Evolutionary conservation across 768 basidiomycete genomes (phyloP).

Genomic region (Suillus variegatus): DNA sequence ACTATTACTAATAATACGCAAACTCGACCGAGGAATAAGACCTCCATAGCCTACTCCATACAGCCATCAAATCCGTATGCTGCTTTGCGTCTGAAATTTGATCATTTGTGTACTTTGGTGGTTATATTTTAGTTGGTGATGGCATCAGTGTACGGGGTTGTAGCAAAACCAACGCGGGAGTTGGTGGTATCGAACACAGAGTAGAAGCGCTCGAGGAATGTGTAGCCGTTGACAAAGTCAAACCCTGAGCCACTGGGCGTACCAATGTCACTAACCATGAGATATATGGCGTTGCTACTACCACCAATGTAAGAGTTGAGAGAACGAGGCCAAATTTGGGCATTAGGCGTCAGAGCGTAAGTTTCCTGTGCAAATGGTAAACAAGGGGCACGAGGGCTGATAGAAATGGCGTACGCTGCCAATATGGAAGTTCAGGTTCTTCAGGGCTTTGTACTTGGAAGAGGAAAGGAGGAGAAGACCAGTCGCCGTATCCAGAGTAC

Average conservation of each 20-base stretch:
- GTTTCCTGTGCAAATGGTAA: slow-evolving; percentile 18
- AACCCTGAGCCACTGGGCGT: slow-evolving; percentile 44
- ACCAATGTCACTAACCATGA: slow-evolving; percentile 41
- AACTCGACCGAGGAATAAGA: not conserved
- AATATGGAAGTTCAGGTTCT: slow-evolving; percentile 14
- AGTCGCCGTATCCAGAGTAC: slow-evolving; percentile 14
- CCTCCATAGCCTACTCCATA: not conserved
- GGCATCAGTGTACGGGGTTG: no score
- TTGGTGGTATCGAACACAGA: no score
- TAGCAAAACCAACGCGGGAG: no score
- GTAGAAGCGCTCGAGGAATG: slow-evolving; percentile 39
- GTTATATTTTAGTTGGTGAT: not conserved
- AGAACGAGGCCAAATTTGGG: slow-evolving; percentile 42
- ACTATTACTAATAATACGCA: not conserved
- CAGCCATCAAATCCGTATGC: not conserved
- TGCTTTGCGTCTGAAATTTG: not conserved
- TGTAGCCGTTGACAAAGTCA: slow-evolving; percentile 56
- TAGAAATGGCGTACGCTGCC: not conserved
- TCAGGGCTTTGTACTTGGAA: slow-evolving; percentile 7
- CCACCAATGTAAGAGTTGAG: slow-evolving; percentile 49
- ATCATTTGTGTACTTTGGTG: not conserved
- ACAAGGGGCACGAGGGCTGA: not conserved
- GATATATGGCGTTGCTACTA: slow-evolving; percentile 35
- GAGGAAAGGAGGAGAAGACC: slow-evolving; percentile 15
- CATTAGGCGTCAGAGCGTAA: slow-evolving; percentile 44